Base-by-base conservation (phyloP, 768 basidiomycete genomes). In the Tulasnella sp. region DNA sequence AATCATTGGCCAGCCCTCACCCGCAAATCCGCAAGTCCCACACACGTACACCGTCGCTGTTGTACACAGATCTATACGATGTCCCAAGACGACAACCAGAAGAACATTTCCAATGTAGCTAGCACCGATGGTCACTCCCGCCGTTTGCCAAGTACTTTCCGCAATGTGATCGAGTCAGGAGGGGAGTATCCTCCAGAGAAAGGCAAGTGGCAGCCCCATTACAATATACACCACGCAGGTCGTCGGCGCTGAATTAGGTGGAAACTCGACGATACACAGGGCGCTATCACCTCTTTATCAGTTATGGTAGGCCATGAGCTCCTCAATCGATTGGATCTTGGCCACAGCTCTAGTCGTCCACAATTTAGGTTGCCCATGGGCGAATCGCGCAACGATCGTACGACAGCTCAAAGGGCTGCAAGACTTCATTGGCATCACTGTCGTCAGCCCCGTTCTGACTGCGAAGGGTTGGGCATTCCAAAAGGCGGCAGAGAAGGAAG, bases 341-440 rank as follows among this genome's bases (percentile, higher is more conserved):
- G n/a, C n/a, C n/a, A n/a, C n/a, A n/a, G n/a, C n/a, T n/a, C n/a
- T n/a, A n/a, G n/a, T n/a, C n/a, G n/a, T n/a, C n/a, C n/a, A n/a
- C n/a, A n/a, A n/a, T 38, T 38, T 38, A 38, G 34, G 34, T 2
- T 97, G 92, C 67, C 92, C 95, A 9, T 98, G 94, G 95, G 95
- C 95, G 0, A 90, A 91, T 24, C 79, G 95, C 64, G 81, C 93
- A 3, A 75, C 96, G 63, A 96, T 98, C 65, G 76, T 86, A 2
- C 79, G 94, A 64, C 84, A 91, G 72, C 78, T 98, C 66, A 99
- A 99, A 70, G 93, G 94, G 1, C 77, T 99, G 23, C 87, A 98
- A 64, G 77, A 85, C 26, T 73, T 88, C 62, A 81, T 99, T 61
- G 75, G 92, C 89, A 78, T 94, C 54, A 83, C 85, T 48, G 76